phyloP scores from a whole-genome alignment of 257 asterid genomes.

The Penstemon newberryi region DNA sequence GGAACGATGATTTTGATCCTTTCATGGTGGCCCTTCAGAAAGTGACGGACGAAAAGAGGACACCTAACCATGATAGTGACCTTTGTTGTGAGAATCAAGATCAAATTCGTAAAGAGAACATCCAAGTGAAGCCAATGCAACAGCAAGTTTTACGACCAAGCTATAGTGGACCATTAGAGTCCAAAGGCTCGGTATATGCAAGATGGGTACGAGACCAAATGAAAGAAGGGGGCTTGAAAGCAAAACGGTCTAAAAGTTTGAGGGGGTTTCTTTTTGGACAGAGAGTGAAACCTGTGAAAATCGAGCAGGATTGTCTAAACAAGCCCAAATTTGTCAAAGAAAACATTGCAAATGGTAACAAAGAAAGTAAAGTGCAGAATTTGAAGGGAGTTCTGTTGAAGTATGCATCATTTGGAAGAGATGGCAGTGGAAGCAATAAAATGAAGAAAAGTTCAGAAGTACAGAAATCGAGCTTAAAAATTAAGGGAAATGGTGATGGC shows the following conservation, averaged over 20 bases:
- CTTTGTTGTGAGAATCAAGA: too few species aligned
- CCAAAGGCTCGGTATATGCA: slow-evolving; percentile 68
- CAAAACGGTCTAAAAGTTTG: slow-evolving; percentile 27
- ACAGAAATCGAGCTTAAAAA: slow-evolving; percentile 45
- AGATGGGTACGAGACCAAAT: slow-evolving; percentile 61
- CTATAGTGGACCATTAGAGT: slow-evolving; percentile 43
- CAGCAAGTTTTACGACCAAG: slow-evolving; percentile 25
- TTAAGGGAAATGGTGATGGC: slow-evolving; percentile 37
- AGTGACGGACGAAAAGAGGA: slow-evolving; percentile 59
- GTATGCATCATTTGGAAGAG: slow-evolving; percentile 49
- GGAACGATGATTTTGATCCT: slow-evolving; percentile 62
- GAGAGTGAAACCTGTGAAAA: slow-evolving; percentile 31
- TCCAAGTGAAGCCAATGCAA: slow-evolving; percentile 11
- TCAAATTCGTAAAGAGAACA: too few species aligned
- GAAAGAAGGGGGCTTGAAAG: slow-evolving; percentile 34
- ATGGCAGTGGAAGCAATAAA: slow-evolving; percentile 18
- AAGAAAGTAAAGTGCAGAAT: slow-evolving; percentile 40
- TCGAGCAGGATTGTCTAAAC: slow-evolving; percentile 24
- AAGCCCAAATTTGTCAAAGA: slow-evolving; percentile 17
- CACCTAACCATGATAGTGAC: slow-evolving; percentile 33
- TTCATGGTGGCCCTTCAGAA: slow-evolving; percentile 60
- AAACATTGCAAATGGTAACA: slow-evolving; percentile 9
- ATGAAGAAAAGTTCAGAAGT: slow-evolving; percentile 29
- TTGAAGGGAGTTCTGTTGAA: slow-evolving; percentile 49
- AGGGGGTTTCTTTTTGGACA: background rate